phyloP scores from a whole-genome alignment of 2,329 filamentous ascomycete species.

The Blastomyces silverae region DNA sequence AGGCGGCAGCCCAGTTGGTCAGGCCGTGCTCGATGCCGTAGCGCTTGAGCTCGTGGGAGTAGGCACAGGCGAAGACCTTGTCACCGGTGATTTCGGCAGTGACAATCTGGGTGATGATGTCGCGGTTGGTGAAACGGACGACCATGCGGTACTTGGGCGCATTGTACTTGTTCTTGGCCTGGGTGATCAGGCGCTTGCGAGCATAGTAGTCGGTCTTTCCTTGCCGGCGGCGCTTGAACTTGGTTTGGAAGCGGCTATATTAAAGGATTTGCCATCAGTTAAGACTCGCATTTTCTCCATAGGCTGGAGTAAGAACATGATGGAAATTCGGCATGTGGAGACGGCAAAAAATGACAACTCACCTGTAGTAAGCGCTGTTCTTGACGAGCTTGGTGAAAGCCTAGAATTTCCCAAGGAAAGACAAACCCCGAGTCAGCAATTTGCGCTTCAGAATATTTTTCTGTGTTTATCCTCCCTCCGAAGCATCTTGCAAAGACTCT shows the following conservation, averaged over 20 bases:
- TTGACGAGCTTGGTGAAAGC: slow-evolving; percentile 91
- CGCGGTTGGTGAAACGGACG: slow-evolving; percentile 98
- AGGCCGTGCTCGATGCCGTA: slow-evolving; percentile 98
- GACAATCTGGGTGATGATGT: slow-evolving; percentile 98
- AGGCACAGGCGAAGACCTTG: slow-evolving; percentile 90
- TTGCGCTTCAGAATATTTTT: slow-evolving; percentile 80
- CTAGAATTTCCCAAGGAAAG: slow-evolving; percentile 43
- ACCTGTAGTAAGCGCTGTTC: slow-evolving; percentile 99
- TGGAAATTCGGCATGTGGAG: background rate
- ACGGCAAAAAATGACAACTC: slow-evolving; percentile 39
- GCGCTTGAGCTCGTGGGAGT: slow-evolving; percentile 94
- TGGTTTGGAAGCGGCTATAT: slow-evolving; percentile 92
- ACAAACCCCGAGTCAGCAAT: slow-evolving; percentile 92
- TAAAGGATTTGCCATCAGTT: slow-evolving; percentile 8
- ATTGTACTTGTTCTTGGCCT: slow-evolving; percentile 99
- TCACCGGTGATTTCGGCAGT: slow-evolving; percentile 93
- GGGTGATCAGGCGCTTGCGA: slow-evolving; percentile 97
- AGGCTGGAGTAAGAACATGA: too few species aligned
- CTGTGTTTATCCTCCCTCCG: slow-evolving; percentile 52
- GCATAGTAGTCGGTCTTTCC: slow-evolving; percentile 99
- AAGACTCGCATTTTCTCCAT: background rate
- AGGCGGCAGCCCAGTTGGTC: slow-evolving; percentile 99
- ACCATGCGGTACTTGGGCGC: slow-evolving; percentile 99
- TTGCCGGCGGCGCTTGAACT: slow-evolving; percentile 94
- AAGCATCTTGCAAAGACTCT: slow-evolving; percentile 98